A percentile compares a stretch with the other conserved stretches of the same genome.
phyloP scores from a whole-genome alignment of 1,139 yeast species.

The Petasospora rhodanensis region DNA sequence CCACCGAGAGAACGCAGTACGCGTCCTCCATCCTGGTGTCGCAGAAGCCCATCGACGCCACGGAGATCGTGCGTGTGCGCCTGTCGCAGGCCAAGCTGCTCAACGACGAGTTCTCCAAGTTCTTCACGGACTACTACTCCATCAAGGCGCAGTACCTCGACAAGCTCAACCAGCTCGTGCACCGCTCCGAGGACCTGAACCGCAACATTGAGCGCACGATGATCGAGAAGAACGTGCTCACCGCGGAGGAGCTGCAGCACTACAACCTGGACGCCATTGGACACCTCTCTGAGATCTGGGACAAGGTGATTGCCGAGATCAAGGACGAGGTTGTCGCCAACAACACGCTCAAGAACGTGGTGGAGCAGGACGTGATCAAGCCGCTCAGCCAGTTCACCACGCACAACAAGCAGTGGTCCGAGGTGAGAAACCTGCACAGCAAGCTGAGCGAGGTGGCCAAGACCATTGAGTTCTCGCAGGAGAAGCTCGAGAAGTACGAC shows the following conservation, averaged over 20 bases:
- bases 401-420: conserved; percentile 48
- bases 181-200: conserved; percentile 38
- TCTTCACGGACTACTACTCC: conserved; percentile 51
- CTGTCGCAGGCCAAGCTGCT: conserved; percentile 41
- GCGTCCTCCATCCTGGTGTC: conserved; percentile 41
- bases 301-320: conserved; percentile 47
- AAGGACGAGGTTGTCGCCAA: conserved; percentile 50
- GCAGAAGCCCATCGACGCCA: conserved; percentile 44
- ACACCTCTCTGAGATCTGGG: conserved; percentile 53
- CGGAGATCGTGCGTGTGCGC: conserved; percentile 43
- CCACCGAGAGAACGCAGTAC: conserved; percentile 39
- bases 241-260: conserved; percentile 31
- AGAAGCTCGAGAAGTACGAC: conserved; percentile 24
- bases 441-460: conserved; percentile 38
- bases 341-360: conserved; percentile 45
- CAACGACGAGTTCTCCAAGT: conserved; percentile 46
- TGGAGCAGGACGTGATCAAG: conserved; percentile 53
- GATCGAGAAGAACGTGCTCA: conserved; percentile 30
- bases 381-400: conserved; percentile 51
- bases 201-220: conserved; percentile 30
- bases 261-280: conserved; percentile 49
- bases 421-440: conserved; percentile 38
- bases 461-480: conserved; percentile 29
- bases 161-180: conserved; percentile 46
- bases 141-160: conserved; percentile 46